Percentiles rank a stretch among this genome's conserved stretches.
Conservation (phyloP, 1,284 basidiomycete genomes). For the Athelia psychrophila region DNA sequence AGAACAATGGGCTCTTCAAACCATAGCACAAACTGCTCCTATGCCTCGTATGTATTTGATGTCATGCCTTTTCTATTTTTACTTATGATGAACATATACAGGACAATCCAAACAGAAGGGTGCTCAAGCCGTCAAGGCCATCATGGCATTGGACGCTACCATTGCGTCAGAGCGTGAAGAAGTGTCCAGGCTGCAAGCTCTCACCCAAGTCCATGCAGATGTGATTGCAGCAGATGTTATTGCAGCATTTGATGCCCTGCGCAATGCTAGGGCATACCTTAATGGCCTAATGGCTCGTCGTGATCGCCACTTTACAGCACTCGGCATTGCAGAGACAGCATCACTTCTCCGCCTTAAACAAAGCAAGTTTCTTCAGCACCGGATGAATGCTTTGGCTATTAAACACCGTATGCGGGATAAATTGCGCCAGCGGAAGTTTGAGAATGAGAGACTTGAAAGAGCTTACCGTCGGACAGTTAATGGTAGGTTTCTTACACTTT, state of each 20-base stretch:
- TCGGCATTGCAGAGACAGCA: slow-evolving; percentile 5
- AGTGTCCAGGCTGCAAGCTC: too few species aligned
- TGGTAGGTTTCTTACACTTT: slow-evolving; percentile 2
- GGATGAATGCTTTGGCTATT: slow-evolving; percentile 11
- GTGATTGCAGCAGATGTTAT: too few species aligned
- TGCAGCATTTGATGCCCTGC: too few species aligned
- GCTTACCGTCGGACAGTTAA: slow-evolving; percentile 6
- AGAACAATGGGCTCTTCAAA: slow-evolving; percentile 8
- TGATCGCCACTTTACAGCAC: background rate
- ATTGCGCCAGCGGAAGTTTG: slow-evolving; percentile 7
- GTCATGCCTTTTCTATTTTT: background rate
- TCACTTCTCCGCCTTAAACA: slow-evolving; percentile 3
- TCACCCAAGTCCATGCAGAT: background rate
- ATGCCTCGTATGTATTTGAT: background rate
- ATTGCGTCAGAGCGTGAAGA: too few species aligned
- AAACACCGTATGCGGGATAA: slow-evolving; percentile 6
- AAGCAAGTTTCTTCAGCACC: slow-evolving; percentile 2
- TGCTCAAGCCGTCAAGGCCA: background rate
- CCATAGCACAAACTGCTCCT: slow-evolving; percentile 1
- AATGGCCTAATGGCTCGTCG: too few species aligned
- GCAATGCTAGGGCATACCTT: background rate
- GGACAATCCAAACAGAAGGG: slow-evolving; percentile 6
- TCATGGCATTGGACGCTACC: background rate
- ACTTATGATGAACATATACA: background rate
- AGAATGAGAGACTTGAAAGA: slow-evolving; percentile 5